phyloP scores from a whole-genome alignment of 306 rosid genomes.

The Cicer cuneatum region DNA sequence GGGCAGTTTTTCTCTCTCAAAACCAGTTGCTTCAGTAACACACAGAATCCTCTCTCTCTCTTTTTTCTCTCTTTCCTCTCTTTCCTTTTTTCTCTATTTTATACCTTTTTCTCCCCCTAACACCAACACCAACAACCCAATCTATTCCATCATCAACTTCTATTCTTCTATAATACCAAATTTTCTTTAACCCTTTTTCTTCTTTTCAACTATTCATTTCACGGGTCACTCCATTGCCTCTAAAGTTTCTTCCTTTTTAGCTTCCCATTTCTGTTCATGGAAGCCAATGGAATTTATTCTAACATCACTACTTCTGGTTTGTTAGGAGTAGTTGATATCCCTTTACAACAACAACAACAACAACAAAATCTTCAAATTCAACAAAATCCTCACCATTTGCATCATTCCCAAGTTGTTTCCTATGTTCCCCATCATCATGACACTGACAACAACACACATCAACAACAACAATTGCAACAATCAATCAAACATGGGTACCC shows the following conservation, averaged over 20 bases:
- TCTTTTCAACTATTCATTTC: constrained; percentile 26
- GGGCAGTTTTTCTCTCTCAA: constrained; percentile 72
- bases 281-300: constrained; percentile 70
- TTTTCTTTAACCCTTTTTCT: constrained; percentile 3
- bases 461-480: constrained; percentile 51
- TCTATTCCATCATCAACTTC: constrained; percentile 22
- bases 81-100: constrained; percentile 40
- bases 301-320: constrained; percentile 58
- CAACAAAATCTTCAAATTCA: constrained; percentile 56
- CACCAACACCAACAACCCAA: background rate
- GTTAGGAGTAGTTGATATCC: constrained; percentile 61
- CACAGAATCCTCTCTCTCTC: constrained; percentile 5
- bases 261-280: constrained; percentile 52
- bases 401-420: constrained; percentile 56
- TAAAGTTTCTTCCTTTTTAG: constrained; percentile 20
- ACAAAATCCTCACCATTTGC: constrained; percentile 61
- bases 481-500: constrained; percentile 54
- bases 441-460: constrained; percentile 44
- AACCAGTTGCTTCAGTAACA: constrained; percentile 66
- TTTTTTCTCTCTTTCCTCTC: background rate
- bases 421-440: constrained; percentile 58
- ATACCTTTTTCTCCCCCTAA: constrained; percentile 28
- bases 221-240: constrained; percentile 37
- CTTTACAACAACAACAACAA: constrained; percentile 63
- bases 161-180: constrained; percentile 1